phyloP scores from a whole-genome alignment of 495 filamentous ascomycete genomes.

The Annulohypoxylon nitens region DNA sequence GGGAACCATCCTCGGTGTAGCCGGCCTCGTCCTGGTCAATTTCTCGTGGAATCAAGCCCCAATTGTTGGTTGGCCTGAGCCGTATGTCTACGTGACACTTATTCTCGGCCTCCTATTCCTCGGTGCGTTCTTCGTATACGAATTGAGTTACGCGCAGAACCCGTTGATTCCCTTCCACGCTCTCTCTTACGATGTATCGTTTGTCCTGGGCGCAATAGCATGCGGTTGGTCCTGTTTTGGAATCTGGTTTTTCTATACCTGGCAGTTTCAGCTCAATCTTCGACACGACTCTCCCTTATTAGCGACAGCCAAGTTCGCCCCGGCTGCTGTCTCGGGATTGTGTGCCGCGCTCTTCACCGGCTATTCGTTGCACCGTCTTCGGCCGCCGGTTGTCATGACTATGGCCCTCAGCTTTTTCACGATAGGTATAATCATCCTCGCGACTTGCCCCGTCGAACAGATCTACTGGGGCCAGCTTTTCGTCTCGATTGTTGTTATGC shows the following conservation, averaged over 20 bases:
- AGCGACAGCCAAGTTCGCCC: conserved; percentile 61
- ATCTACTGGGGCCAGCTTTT: conserved; percentile 62
- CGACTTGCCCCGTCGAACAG: conserved; percentile 63
- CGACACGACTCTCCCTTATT: conserved; percentile 59
- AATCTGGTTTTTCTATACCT: conserved; percentile 71
- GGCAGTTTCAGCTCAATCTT: conserved; percentile 65
- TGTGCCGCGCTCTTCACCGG: conserved; percentile 64
- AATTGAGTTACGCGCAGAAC: conserved; percentile 55
- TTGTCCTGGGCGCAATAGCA: conserved; percentile 67
- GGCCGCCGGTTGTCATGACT: conserved; percentile 62
- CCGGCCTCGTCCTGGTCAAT: conserved; percentile 69
- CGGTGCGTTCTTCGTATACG: conserved; percentile 64
- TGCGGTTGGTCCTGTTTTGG: conserved; percentile 73
- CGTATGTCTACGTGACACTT: conserved; percentile 68
- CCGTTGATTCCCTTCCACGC: conserved; percentile 69
- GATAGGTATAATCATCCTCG: conserved; percentile 59
- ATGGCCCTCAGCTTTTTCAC: conserved; percentile 64
- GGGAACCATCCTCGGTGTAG: conserved; percentile 65
- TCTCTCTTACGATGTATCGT: conserved; percentile 64
- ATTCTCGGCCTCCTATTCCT: conserved; percentile 67
- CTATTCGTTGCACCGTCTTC: conserved; percentile 57
- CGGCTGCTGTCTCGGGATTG: conserved; percentile 61
- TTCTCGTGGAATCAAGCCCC: conserved; percentile 73
- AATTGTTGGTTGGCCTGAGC: conserved; percentile 67
- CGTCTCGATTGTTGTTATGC: conserved; percentile 60